Percentiles rank a stretch among this genome's conserved stretches.
phyloP scores from a whole-genome alignment of 495 filamentous ascomycete species.

The Trichoderma parareesei region DNA sequence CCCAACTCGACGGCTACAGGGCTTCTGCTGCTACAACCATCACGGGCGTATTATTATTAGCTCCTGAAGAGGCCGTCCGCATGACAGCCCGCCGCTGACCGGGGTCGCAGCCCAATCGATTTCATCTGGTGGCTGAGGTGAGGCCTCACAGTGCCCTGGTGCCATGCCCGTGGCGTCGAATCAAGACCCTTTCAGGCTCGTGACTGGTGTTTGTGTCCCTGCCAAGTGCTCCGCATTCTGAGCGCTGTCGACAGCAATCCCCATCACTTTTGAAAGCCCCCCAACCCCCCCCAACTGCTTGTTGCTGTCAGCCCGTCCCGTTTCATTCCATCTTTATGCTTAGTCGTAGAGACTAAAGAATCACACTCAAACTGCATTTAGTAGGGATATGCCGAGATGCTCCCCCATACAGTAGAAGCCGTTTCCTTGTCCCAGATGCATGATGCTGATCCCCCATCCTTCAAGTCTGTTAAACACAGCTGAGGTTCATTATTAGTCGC shows the following conservation, averaged over 20 bases:
- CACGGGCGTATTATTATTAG: conserved; percentile 1
- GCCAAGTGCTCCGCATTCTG: background rate
- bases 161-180: background rate
- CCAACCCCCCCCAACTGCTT: no score
- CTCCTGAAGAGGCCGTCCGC: background rate
- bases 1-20: no score
- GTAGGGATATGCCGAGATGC: background rate
- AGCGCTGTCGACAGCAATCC: background rate
- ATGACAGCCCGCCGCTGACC: background rate
- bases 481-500: no score
- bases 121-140: background rate
- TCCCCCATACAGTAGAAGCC: background rate
- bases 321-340: no score
- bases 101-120: background rate
- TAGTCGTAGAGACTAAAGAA: no score
- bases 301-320: no score
- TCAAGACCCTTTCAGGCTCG: background rate
- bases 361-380: no score
- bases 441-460: background rate
- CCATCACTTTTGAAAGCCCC: no score
- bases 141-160: background rate
- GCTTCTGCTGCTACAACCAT: no score
- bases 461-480: no score
- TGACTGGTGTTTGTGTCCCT: no score
- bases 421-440: background rate